Evolutionary conservation across 2,329 filamentous ascomycete genomes (phyloP).

Genomic region (Aspergillus bombycis): DNA sequence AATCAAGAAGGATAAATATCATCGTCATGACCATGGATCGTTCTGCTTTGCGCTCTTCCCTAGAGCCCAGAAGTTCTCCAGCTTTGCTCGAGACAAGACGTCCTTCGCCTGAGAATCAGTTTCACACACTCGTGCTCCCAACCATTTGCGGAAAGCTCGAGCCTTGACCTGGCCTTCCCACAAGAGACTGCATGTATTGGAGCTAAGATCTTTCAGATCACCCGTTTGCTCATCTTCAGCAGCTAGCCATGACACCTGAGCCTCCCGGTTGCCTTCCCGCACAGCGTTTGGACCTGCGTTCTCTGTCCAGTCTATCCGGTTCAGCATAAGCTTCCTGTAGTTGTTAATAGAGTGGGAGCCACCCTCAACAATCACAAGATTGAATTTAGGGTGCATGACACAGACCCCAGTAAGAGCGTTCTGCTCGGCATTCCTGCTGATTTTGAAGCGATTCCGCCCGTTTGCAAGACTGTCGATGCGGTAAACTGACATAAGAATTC

Average conservation of each 20-base stretch:
- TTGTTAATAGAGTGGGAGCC: conserved; percentile 79
- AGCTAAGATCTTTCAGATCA: conserved; percentile 75
- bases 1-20: conserved; percentile 6
- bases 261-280: conserved; percentile 61
- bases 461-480: conserved; percentile 88
- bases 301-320: conserved; percentile 93
- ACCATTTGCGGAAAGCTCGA: conserved; percentile 83
- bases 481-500: conserved; percentile 85
- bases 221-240: conserved; percentile 74
- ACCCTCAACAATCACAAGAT: conserved; percentile 88
- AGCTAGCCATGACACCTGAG: conserved; percentile 72
- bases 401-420: conserved; percentile 85
- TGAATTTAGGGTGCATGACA: conserved; percentile 86
- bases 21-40: conserved; percentile 27
- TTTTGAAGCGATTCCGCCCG: conserved; percentile 90
- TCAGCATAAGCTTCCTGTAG: conserved; percentile 91
- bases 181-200: conserved; percentile 80
- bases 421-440: conserved; percentile 90
- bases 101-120: conserved; percentile 88
- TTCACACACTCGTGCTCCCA: conserved; percentile 81
- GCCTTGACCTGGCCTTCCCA: conserved; percentile 90
- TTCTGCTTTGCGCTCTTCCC: conserved; percentile 67
- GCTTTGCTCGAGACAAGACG: conserved; percentile 75
- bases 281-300: conserved; percentile 69
- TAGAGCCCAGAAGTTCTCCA: conserved; percentile 93